These are phyloP conservation scores for Penicillium chermesinum DNA, from an alignment of 495 filamentous ascomycete genomes.

Conservation along the genomic window DNA sequence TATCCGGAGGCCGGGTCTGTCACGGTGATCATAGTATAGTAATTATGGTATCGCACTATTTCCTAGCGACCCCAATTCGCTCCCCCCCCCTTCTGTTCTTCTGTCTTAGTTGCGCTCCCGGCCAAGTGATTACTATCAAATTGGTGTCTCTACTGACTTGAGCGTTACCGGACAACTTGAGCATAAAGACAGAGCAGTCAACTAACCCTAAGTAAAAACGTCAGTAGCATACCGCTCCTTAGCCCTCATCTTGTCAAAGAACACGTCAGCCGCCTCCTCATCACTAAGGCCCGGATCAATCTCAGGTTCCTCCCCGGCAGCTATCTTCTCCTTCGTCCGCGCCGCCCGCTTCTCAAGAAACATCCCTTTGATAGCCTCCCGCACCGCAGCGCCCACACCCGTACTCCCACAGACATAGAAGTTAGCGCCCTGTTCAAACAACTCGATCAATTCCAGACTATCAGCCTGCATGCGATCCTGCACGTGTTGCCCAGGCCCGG, in stretches of 20 bases:
- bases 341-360: conserved; percentile 40
- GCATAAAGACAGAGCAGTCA: too few relatives aligned
- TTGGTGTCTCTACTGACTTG: too few relatives aligned
- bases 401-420: conserved; percentile 65
- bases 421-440: conserved; percentile 57
- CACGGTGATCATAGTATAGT: too few relatives aligned
- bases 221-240: conserved; percentile 62
- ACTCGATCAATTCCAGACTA: conserved; percentile 40
- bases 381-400: conserved; percentile 56
- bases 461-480: conserved; percentile 57
- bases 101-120: too few relatives aligned
- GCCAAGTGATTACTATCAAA: too few relatives aligned
- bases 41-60: too few relatives aligned
- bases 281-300: conserved; percentile 35
- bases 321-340: conserved; percentile 26
- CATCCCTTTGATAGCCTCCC: conserved; percentile 47
- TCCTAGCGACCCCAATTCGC: too few relatives aligned
- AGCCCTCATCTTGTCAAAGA: conserved; percentile 48
- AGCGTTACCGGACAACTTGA: too few relatives aligned
- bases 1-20: too few relatives aligned
- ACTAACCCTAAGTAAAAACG: conserved; percentile 53
- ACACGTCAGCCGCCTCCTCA: conserved; percentile 44
- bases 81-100: too few relatives aligned
- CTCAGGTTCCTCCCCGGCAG: conserved; percentile 28
- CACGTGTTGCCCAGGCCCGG: conserved; percentile 47